Evolutionary conservation across 2,329 filamentous ascomycete species (phyloP).

Genomic region (Fusarium buharicum): DNA sequence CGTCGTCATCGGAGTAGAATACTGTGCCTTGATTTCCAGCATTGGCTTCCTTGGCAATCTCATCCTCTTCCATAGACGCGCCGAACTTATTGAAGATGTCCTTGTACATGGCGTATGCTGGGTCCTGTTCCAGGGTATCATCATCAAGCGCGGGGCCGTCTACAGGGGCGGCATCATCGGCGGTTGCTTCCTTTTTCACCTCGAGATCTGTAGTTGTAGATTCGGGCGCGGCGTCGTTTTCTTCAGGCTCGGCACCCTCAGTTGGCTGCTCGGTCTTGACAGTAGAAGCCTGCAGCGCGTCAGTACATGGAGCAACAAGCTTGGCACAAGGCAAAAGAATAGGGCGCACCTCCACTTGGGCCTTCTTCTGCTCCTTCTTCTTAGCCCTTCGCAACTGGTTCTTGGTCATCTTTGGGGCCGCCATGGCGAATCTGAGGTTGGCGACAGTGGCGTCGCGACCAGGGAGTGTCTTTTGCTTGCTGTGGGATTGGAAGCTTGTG

Average conservation of each 20-base stretch:
- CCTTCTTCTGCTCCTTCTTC: constrained; percentile 90
- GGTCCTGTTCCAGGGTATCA: constrained; percentile 73
- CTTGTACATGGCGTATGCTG: constrained; percentile 85
- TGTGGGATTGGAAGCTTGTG: constrained; percentile 49
- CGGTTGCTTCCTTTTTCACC: constrained; percentile 53
- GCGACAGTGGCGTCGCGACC: constrained; percentile 43
- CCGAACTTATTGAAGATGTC: constrained; percentile 85
- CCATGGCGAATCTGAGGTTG: constrained; percentile 60
- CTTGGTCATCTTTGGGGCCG: constrained; percentile 81
- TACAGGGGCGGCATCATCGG: constrained; percentile 51
- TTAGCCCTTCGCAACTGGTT: constrained; percentile 93
- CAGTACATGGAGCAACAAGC: constrained; percentile 12
- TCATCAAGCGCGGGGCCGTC: constrained; percentile 65
- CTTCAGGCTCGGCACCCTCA: constrained; percentile 39
- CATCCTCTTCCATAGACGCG: constrained; percentile 69
- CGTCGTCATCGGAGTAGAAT: constrained; percentile 83
- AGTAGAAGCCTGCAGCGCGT: constrained; percentile 37
- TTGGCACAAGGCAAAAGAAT: neutral
- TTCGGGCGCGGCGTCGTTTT: constrained; percentile 50
- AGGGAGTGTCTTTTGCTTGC: constrained; percentile 43
- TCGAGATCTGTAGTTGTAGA: constrained; percentile 53
- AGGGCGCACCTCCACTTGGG: constrained; percentile 62
- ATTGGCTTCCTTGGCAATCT: constrained; percentile 71
- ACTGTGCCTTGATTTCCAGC: constrained; percentile 84
- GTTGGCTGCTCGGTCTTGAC: constrained; percentile 32